phyloP scores from a whole-genome alignment of 2,329 filamentous ascomycete species.

The Colletotrichum chlorophyti region DNA sequence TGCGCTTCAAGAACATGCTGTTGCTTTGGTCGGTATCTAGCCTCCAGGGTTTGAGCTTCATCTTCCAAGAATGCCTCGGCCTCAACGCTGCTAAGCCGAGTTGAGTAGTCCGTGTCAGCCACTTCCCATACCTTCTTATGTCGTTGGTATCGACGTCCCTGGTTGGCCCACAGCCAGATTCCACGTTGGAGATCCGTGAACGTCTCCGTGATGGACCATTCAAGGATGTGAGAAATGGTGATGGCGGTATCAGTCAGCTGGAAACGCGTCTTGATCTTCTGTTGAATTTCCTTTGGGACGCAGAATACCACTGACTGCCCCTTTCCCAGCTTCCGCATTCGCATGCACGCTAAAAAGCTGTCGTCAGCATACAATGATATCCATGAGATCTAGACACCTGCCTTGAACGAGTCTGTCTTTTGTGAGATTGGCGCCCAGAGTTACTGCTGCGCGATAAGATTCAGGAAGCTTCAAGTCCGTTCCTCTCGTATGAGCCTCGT shows the following conservation, averaged over 20 bases:
- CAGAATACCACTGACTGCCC: constrained; percentile 72
- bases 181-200: constrained; percentile 53
- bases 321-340: constrained; percentile 69
- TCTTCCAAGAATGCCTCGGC: constrained; percentile 59
- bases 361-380: too few relatives aligned
- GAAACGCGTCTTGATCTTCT: constrained; percentile 50
- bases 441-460: constrained; percentile 69
- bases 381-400: constrained; percentile 44
- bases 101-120: neutral
- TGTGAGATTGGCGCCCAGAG: constrained; percentile 67
- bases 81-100: constrained; percentile 32
- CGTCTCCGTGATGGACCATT: constrained; percentile 66
- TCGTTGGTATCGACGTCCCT: constrained; percentile 58
- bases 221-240: constrained; percentile 60
- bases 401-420: constrained; percentile 76
- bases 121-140: constrained; percentile 46
- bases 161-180: constrained; percentile 66
- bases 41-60: constrained; percentile 58
- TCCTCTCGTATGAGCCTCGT: constrained; percentile 74
- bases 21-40: constrained; percentile 52
- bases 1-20: neutral
- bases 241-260: constrained; percentile 39
- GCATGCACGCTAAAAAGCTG: neutral
- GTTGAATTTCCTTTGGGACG: constrained; percentile 63
- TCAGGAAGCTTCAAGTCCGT: constrained; percentile 70